phyloP scores from a whole-genome alignment of 1,284 basidiomycete genomes.

The Lignosus rhinocerotis region DNA sequence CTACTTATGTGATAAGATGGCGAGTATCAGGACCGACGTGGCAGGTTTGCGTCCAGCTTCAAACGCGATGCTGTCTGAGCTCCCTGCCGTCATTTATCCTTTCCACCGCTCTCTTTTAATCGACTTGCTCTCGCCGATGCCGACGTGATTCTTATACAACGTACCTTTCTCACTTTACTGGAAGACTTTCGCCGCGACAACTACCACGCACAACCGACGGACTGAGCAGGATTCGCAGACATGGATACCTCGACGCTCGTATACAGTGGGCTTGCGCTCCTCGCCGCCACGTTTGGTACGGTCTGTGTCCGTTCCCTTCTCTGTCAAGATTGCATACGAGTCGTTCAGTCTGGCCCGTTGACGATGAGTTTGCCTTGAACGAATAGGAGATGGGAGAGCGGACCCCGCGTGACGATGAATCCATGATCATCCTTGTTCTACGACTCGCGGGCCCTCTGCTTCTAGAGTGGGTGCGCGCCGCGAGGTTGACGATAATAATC shows the following conservation, averaged over 20 bases:
- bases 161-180: neutral
- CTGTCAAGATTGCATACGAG: neutral
- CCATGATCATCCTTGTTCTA: conserved; percentile 88
- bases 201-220: neutral
- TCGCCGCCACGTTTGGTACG: conserved; percentile 28
- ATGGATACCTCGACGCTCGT: conserved; percentile 29
- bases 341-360: neutral
- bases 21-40: conserved; percentile 12
- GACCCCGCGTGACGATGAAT: conserved; percentile 53
- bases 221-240: neutral
- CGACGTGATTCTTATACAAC: conserved; percentile 13
- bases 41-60: conserved; percentile 1
- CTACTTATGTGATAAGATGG: conserved; percentile 1
- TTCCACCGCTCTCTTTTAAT: neutral
- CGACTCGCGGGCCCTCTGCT: conserved; percentile 59
- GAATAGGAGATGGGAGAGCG: no score
- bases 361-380: neutral
- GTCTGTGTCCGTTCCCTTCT: conserved; percentile 19
- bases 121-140: conserved; percentile 10
- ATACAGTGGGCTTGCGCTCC: conserved; percentile 25
- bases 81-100: neutral
- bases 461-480: conserved; percentile 45
- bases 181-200: neutral
- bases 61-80: neutral
- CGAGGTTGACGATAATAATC: conserved; percentile 60